These are phyloP conservation scores for Eustoma russellianum DNA, from an alignment of 257 asterid genomes.

Conservation along the genomic window DNA sequence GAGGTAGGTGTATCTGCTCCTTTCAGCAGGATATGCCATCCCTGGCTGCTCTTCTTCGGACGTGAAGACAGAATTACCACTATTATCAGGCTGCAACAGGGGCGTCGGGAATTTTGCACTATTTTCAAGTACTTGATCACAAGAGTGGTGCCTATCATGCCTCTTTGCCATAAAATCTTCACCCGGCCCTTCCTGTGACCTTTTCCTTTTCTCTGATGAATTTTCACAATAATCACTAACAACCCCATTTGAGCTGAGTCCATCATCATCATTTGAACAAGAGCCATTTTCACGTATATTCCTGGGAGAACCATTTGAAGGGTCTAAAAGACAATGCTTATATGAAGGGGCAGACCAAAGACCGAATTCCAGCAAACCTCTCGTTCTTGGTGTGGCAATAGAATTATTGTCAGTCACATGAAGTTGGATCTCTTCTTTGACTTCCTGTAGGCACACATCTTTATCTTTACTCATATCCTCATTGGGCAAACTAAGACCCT, in stretches of 20 bases:
- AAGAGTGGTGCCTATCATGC: constrained; percentile 21
- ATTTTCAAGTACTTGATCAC: constrained; percentile 28
- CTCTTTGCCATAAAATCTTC: constrained; percentile 30
- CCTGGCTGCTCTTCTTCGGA: constrained; percentile 59
- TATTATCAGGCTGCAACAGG: constrained; percentile 23
- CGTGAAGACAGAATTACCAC: constrained; percentile 19
- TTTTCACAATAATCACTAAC: constrained; percentile 12
- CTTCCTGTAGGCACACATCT: constrained; percentile 19
- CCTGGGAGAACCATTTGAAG: constrained; percentile 21
- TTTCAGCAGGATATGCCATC: constrained; percentile 36
- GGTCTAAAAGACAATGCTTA: constrained; percentile 23
- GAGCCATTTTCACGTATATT: constrained; percentile 13
- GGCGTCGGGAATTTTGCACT: constrained; percentile 25
- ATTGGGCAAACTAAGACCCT: constrained; percentile 29
- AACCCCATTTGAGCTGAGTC: constrained; percentile 16
- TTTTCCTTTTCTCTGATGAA: constrained; percentile 19
- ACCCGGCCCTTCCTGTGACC: constrained; percentile 14
- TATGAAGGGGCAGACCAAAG: constrained; percentile 48
- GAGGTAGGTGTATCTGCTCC: constrained; percentile 43
- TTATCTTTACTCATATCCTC: constrained; percentile 35
- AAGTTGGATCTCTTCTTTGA: constrained; percentile 37
- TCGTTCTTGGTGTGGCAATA: constrained; percentile 52
- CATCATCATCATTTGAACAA: constrained; percentile 12
- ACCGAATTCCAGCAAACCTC: constrained; percentile 86
- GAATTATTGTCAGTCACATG: constrained; percentile 58